Evolutionary conservation across 306 rosid species (phyloP).

Genomic region (Hippophae rhamnoides): DNA sequence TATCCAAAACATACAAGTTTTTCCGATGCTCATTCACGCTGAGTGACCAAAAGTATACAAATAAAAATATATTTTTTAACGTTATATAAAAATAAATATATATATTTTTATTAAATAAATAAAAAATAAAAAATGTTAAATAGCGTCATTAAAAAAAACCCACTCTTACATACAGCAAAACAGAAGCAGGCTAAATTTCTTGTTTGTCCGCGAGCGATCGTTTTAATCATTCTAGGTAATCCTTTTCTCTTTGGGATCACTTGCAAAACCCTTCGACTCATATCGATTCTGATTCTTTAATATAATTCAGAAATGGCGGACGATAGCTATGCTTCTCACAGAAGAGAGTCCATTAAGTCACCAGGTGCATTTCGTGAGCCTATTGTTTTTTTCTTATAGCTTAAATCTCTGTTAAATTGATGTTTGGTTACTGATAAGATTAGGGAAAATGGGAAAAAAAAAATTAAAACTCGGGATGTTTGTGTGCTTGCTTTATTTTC

Average conservation of each 20-base stretch:
- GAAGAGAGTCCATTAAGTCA: constrained; percentile 75
- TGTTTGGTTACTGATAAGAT: constrained; percentile 6
- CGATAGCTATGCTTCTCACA: constrained; percentile 27
- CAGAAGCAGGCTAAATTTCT: too few relatives aligned
- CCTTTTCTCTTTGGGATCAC: background rate
- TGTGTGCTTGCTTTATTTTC: background rate
- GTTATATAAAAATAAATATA: too few relatives aligned
- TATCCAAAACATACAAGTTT: too few relatives aligned
- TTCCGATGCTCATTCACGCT: too few relatives aligned
- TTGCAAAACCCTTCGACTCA: background rate
- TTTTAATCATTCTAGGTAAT: background rate
- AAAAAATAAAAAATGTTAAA: too few relatives aligned
- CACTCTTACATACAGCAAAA: too few relatives aligned
- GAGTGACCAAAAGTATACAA: too few relatives aligned
- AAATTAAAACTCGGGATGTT: background rate
- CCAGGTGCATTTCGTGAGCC: constrained; percentile 36
- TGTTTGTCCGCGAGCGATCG: too few relatives aligned
- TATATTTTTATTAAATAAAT: too few relatives aligned
- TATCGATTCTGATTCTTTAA: constrained; percentile 1
- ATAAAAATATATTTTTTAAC: too few relatives aligned
- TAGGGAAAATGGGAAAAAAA: background rate
- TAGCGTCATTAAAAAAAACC: too few relatives aligned
- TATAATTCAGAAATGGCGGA: constrained; percentile 55
- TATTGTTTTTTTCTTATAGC: background rate
- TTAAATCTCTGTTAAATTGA: background rate